A percentile compares a stretch with the other conserved stretches of the same genome.
These are phyloP conservation scores for Colletotrichum viniferum DNA, from an alignment of 2,329 filamentous ascomycete genomes.

Conservation along the genomic window DNA sequence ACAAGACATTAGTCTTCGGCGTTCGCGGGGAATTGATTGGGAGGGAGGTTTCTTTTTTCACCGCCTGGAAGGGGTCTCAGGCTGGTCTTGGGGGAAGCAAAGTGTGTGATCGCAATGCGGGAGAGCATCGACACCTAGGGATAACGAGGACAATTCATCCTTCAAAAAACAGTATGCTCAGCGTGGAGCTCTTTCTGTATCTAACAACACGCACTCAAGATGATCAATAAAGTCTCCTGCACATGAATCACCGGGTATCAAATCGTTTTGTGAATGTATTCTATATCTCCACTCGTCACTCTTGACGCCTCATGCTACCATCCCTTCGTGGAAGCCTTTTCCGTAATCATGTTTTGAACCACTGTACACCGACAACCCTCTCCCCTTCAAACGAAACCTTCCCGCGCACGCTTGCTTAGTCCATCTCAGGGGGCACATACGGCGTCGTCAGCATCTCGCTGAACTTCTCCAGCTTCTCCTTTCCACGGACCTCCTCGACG, in stretches of 20 bases:
- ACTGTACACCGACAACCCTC: not conserved
- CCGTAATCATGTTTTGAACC: conserved; percentile 1
- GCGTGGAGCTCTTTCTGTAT: not conserved
- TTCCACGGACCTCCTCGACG: conserved; percentile 93
- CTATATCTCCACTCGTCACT: conserved; percentile 14
- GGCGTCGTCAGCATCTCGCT: conserved; percentile 83
- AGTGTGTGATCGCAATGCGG: not conserved
- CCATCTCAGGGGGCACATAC: conserved; percentile 67
- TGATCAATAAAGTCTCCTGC: conserved; percentile 10
- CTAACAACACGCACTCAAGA: not conserved
- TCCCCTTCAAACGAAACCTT: not conserved
- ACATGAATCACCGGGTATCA: conserved; percentile 20
- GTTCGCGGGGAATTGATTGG: not conserved
- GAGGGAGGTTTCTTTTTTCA: not conserved
- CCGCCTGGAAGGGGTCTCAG: not conserved
- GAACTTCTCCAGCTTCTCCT: conserved; percentile 91
- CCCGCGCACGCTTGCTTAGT: not conserved
- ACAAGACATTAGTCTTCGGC: conserved; percentile 9
- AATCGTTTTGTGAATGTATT: conserved; percentile 20
- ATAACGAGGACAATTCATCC: not conserved
- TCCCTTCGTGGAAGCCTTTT: conserved; percentile 9
- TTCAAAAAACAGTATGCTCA: not conserved
- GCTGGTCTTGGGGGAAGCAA: not conserved
- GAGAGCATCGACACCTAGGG: not conserved
- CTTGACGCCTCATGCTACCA: conserved; percentile 8